phyloP scores from a whole-genome alignment of 2,329 filamentous ascomycete genomes.

The Fusarium floridanum region DNA sequence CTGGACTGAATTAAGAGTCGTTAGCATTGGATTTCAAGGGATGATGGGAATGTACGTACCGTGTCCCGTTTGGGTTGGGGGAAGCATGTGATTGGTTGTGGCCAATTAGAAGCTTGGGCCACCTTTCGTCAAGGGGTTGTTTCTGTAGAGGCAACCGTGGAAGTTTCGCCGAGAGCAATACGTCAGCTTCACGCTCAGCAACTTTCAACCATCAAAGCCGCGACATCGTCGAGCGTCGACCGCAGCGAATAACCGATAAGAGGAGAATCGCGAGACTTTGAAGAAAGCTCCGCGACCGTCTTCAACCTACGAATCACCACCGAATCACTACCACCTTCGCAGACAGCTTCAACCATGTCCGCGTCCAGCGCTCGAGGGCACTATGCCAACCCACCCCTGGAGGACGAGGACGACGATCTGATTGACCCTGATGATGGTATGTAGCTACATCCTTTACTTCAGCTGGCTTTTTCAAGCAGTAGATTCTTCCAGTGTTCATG shows the following conservation, averaged over 20 bases:
- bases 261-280: neutral
- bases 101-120: conserved; percentile 43
- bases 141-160: conserved; percentile 48
- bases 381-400: conserved; percentile 71
- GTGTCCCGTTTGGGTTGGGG: conserved; percentile 17
- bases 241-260: neutral
- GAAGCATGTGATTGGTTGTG: conserved; percentile 39
- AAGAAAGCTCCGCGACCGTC: neutral
- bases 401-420: conserved; percentile 76
- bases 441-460: conserved; percentile 20
- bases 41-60: neutral
- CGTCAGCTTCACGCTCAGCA: conserved; percentile 44
- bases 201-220: conserved; percentile 16
- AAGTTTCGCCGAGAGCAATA: conserved; percentile 45
- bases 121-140: conserved; percentile 38
- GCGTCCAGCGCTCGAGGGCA: conserved; percentile 65
- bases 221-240: neutral
- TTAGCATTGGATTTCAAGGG: conserved; percentile 1
- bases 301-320: neutral
- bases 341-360: conserved; percentile 55
- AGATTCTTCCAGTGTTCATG: neutral
- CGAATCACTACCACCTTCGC: neutral
- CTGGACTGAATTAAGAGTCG: neutral
- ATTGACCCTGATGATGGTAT: conserved; percentile 85
- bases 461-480: neutral